phyloP scores from a whole-genome alignment of 257 asterid genomes.

The Jasminum sambac region DNA sequence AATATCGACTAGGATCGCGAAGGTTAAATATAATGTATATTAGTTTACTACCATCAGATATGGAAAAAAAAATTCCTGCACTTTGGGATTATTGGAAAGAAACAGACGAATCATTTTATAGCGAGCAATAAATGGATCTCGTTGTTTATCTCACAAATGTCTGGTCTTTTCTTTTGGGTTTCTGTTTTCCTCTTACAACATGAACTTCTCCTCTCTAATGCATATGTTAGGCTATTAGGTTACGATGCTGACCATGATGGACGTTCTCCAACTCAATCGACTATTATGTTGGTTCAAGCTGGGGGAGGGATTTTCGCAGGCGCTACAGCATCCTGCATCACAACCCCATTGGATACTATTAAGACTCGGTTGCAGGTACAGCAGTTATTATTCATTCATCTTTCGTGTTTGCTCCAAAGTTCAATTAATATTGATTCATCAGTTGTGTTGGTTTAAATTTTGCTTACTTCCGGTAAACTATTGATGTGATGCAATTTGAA shows the following conservation, averaged over 20 bases:
- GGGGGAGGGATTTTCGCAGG: slow-evolving; percentile 93
- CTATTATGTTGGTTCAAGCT: slow-evolving; percentile 77
- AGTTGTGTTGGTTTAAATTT: background rate
- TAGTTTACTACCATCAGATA: background rate
- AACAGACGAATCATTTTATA: background rate
- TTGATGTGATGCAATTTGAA: background rate
- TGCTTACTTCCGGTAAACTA: slow-evolving; percentile 13
- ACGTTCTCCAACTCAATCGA: slow-evolving; percentile 59
- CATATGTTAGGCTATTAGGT: slow-evolving; percentile 55
- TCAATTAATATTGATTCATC: background rate
- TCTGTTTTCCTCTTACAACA: background rate
- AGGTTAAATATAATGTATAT: background rate
- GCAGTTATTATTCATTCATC: background rate
- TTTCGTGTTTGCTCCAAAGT: background rate
- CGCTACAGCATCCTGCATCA: slow-evolving; percentile 84
- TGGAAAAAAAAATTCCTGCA: slow-evolving; percentile 7
- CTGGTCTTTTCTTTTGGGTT: slow-evolving; percentile 3
- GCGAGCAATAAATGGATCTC: background rate
- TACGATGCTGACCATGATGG: slow-evolving; percentile 42
- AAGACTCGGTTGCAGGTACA: slow-evolving; percentile 91
- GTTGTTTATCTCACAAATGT: background rate
- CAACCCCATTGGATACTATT: slow-evolving; percentile 92
- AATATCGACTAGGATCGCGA: slow-evolving; percentile 12
- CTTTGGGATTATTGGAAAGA: background rate
- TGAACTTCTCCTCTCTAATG: slow-evolving; percentile 15